These are phyloP conservation scores for Populus euphratica DNA, from an alignment of 345 rosid species.

Conservation along the genomic window DNA sequence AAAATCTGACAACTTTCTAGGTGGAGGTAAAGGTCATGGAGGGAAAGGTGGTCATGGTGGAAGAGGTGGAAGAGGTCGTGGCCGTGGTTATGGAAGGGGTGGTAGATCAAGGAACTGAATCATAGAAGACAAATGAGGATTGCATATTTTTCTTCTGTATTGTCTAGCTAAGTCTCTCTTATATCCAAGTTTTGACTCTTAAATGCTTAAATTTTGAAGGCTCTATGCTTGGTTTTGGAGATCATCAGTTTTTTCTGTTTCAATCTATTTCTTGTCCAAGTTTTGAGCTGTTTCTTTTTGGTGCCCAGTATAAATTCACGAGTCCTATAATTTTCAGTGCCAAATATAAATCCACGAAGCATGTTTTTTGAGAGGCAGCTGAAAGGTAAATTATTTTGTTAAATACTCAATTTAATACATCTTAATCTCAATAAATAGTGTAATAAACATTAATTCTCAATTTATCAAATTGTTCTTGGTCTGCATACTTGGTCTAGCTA, in stretches of 20 bases:
- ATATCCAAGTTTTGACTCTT: slow-evolving; percentile 15
- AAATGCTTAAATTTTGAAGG: not conserved
- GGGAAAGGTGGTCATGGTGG: slow-evolving; percentile 56
- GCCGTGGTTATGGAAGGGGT: slow-evolving; percentile 21
- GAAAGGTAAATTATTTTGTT: too few relatives aligned
- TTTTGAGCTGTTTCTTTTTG: not conserved
- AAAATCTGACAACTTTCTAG: slow-evolving; percentile 38
- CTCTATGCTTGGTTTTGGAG: not conserved
- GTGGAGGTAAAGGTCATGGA: slow-evolving; percentile 48
- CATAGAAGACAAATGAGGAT: not conserved
- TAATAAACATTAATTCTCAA: too few relatives aligned
- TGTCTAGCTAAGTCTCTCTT: not conserved
- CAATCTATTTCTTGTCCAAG: not conserved
- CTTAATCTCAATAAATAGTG: too few relatives aligned
- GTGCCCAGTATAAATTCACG: too few relatives aligned
- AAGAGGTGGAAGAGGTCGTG: slow-evolving; percentile 25
- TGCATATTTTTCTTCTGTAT: not conserved
- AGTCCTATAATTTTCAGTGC: too few relatives aligned
- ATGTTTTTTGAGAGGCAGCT: too few relatives aligned
- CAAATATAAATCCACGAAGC: too few relatives aligned
- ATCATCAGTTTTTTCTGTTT: not conserved
- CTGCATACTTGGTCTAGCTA: too few relatives aligned
- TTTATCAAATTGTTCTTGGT: too few relatives aligned
- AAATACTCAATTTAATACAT: too few relatives aligned
- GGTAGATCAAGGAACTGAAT: slow-evolving; percentile 17